Conservation (phyloP, 371 early-diverging fungal genomes). For the Scutellospora calospora region DNA sequence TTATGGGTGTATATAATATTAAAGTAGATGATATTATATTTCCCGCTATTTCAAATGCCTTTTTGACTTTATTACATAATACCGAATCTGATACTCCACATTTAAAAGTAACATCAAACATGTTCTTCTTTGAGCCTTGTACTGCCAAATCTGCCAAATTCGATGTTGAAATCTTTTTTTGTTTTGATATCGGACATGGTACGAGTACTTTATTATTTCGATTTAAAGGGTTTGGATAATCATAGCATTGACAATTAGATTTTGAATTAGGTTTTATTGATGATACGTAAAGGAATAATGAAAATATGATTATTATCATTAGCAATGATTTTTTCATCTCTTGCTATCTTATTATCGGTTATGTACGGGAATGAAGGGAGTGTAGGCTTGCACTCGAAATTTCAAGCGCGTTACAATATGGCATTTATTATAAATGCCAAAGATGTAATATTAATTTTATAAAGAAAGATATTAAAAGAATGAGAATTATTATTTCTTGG, state of each 20-base stretch:
- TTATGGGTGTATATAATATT: conserved; percentile 55
- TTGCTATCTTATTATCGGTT: too few relatives aligned
- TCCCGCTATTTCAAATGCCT: conserved; percentile 51
- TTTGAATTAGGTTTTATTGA: too few relatives aligned
- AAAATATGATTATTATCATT: too few relatives aligned
- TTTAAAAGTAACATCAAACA: conserved; percentile 1
- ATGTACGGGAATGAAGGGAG: too few relatives aligned
- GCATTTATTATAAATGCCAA: too few relatives aligned
- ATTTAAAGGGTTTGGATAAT: conserved; percentile 25
- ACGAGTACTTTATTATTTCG: neutral
- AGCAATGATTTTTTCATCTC: too few relatives aligned
- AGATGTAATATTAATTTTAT: too few relatives aligned
- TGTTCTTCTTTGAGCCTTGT: neutral
- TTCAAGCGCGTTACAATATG: too few relatives aligned
- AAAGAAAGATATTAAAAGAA: too few relatives aligned
- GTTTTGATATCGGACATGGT: neutral
- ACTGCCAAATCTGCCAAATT: neutral
- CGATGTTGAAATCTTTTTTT: neutral
- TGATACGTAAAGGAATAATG: too few relatives aligned
- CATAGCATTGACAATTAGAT: neutral
- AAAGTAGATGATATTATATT: conserved; percentile 54
- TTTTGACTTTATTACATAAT: conserved; percentile 50
- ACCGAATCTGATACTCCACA: conserved; percentile 1
- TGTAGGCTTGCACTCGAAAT: too few relatives aligned
- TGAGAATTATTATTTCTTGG: too few relatives aligned